Evolutionary conservation across 768 basidiomycete species (phyloP).

Genomic region (Mycena filopes): DNA sequence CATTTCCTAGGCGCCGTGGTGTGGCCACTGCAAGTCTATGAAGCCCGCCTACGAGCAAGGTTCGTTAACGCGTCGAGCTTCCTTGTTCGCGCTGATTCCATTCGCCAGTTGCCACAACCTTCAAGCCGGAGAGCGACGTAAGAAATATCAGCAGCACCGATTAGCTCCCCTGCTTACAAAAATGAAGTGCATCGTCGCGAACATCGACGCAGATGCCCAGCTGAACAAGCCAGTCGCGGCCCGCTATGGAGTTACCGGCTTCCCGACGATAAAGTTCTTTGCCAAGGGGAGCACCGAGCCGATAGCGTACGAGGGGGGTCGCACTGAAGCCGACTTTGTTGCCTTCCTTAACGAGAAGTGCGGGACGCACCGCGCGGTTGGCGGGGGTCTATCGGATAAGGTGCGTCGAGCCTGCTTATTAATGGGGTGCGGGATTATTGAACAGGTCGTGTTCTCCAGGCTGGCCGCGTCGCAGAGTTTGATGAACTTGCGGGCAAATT

Average conservation of each 20-base stretch:
- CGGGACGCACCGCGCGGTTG: slow-evolving; percentile 84
- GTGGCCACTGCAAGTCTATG: slow-evolving; percentile 93
- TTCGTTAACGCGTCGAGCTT: slow-evolving; percentile 35
- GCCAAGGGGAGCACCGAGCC: slow-evolving; percentile 74
- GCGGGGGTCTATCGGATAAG: slow-evolving; percentile 81
- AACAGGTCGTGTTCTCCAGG: slow-evolving; percentile 54
- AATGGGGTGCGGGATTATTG: slow-evolving; percentile 15
- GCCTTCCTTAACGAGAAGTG: slow-evolving; percentile 87
- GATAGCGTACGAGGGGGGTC: slow-evolving; percentile 73
- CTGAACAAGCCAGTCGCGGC: slow-evolving; percentile 76
- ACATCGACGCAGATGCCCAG: slow-evolving; percentile 89
- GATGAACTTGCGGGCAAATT: slow-evolving; percentile 84
- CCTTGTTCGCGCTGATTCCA: slow-evolving; percentile 10
- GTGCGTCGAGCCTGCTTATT: slow-evolving; percentile 48
- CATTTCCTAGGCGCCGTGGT: slow-evolving; percentile 73
- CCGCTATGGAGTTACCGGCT: slow-evolving; percentile 80
- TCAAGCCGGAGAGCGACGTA: slow-evolving; percentile 82
- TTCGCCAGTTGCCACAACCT: slow-evolving; percentile 75
- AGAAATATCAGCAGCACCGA: slow-evolving; percentile 35
- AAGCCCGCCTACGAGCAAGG: slow-evolving; percentile 90
- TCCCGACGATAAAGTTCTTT: slow-evolving; percentile 98
- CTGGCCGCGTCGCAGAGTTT: slow-evolving; percentile 82
- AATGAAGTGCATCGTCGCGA: slow-evolving; percentile 85
- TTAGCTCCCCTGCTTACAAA: slow-evolving; percentile 23
- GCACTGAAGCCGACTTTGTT: slow-evolving; percentile 81